Evolutionary conservation across 768 basidiomycete species (phyloP), one percentile per base, ranked within the genome.

Genomic region (Russula griseocarnosa): DNA sequence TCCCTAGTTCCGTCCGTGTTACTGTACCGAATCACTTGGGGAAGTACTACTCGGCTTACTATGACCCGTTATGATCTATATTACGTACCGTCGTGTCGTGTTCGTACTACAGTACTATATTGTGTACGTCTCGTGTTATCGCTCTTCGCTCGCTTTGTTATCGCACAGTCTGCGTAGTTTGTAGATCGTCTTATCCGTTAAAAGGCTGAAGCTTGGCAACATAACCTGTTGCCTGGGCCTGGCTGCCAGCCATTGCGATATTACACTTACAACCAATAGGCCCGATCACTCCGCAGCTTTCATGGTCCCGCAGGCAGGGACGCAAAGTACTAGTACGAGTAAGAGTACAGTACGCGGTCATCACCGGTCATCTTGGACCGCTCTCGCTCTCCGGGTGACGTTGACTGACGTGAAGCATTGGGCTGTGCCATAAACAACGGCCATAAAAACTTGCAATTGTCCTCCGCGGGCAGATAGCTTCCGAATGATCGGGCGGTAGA

Each of bases 81-180:
- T 63, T 58, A 63, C 51, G 46, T 49, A 14, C 40, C 44, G 36
- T 55, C 18, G 40, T 26, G 62, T 47, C 51, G 54, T 53, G 50
- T 58, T 32, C 55, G 61, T 65, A 58, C 62, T 47, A 9, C 62
- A n/a, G n/a, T n/a, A n/a, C n/a, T n/a, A n/a, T n/a, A n/a, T n/a
- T n/a, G 13, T 65, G 49, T 61, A 61, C 59, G 63, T 55, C 28
- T 57, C 61, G 64, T 62, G 62, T 62, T 62, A 51, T 65, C 58
- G 54, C 44, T 51, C n/a, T 51, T 52, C 42, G 53, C 36, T 64
- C 58, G 10, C 53, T 18, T 32, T 65, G 46, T 49, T 49, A 18
- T 64, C 53, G 63, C 53, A 60, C 20, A 14, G 57, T 47, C 24
- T 42, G 36, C 36, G 13, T 36, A 36, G 36, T 36, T 36, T 36